Evolutionary conservation across 2,329 filamentous ascomycete species (phyloP).

Genomic region (Aspergillus unguis): DNA sequence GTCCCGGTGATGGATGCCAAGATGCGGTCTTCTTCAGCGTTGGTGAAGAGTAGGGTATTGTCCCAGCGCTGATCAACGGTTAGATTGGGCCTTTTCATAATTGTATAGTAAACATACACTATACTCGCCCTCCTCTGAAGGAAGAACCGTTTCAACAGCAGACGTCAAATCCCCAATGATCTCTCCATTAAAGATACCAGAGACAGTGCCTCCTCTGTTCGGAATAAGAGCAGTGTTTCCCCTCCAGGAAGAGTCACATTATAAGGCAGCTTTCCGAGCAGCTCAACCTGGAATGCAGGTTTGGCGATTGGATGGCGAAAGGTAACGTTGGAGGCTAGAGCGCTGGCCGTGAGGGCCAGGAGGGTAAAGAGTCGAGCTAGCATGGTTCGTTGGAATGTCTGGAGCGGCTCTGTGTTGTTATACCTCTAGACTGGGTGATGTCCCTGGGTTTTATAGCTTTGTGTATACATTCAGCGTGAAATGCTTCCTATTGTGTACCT

Average conservation of each 20-base stretch:
- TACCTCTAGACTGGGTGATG: too few species aligned
- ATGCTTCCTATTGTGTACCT: too few species aligned
- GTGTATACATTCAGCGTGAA: too few species aligned
- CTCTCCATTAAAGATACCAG: neutral
- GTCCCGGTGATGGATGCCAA: neutral
- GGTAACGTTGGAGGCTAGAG: neutral
- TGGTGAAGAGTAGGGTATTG: neutral
- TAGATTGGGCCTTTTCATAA: too few species aligned
- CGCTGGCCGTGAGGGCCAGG: neutral
- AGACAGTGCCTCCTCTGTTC: slow-evolving; percentile 1
- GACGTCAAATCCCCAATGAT: slow-evolving; percentile 1
- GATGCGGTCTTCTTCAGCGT: slow-evolving; percentile 1
- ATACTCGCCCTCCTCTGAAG: slow-evolving; percentile 1
- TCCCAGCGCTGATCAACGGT: slow-evolving; percentile 1
- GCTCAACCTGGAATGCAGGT: slow-evolving; percentile 3
- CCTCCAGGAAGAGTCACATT: neutral
- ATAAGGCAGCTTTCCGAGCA: neutral
- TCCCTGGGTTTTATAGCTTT: too few species aligned
- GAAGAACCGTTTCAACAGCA: neutral
- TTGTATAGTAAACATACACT: too few species aligned
- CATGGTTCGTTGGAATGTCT: neutral
- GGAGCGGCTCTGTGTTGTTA: too few species aligned
- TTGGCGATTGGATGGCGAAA: slow-evolving; percentile 2
- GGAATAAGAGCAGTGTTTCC: neutral
- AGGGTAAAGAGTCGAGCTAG: neutral